A percentile compares a stretch with the other conserved stretches of the same genome.
These are phyloP conservation scores for Phialemonium atrogriseum DNA, from an alignment of 2,329 filamentous ascomycete species.

Conservation along the genomic window DNA sequence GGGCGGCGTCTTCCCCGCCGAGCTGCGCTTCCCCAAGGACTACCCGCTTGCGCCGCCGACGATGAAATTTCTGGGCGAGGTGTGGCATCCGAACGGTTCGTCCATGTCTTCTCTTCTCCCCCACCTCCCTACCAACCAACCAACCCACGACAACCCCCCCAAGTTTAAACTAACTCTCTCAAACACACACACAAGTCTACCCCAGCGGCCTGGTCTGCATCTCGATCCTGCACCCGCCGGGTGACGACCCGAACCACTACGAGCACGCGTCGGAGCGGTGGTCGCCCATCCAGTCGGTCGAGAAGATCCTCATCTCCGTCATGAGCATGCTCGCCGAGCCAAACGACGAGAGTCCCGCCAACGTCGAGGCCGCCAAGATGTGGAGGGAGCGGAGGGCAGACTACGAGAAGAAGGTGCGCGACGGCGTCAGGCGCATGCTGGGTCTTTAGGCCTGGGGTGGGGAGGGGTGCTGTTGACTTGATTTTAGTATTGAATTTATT, in stretches of 20 bases:
- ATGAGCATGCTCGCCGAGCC: conserved; percentile 98
- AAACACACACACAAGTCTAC: conserved; percentile 55
- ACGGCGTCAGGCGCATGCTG: conserved; percentile 70
- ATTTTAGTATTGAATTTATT: too few species aligned
- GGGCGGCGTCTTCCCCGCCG: conserved; percentile 89
- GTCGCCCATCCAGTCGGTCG: conserved; percentile 94
- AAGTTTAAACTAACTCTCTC: not conserved
- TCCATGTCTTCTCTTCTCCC: not conserved
- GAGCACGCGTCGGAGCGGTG: conserved; percentile 92
- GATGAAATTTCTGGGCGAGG: conserved; percentile 89
- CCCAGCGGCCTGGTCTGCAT: conserved; percentile 90
- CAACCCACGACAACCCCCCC: too few species aligned
- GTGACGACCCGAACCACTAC: conserved; percentile 97
- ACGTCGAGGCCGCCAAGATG: conserved; percentile 93
- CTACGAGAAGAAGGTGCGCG: conserved; percentile 80
- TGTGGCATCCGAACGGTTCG: conserved; percentile 94
- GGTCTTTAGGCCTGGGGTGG: conserved; percentile 46
- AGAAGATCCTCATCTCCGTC: conserved; percentile 93
- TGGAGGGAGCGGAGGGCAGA: conserved; percentile 78
- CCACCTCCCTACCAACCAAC: not conserved
- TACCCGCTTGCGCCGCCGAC: conserved; percentile 94
- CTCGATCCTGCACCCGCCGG: conserved; percentile 92
- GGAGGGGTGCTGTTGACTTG: too few species aligned
- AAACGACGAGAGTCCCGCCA: conserved; percentile 93
- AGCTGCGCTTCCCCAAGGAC: conserved; percentile 90